Percentiles rank a stretch among this genome's conserved stretches.
These are phyloP conservation scores for Prunus salicina DNA, from an alignment of 306 rosid species.

Conservation along the genomic window DNA sequence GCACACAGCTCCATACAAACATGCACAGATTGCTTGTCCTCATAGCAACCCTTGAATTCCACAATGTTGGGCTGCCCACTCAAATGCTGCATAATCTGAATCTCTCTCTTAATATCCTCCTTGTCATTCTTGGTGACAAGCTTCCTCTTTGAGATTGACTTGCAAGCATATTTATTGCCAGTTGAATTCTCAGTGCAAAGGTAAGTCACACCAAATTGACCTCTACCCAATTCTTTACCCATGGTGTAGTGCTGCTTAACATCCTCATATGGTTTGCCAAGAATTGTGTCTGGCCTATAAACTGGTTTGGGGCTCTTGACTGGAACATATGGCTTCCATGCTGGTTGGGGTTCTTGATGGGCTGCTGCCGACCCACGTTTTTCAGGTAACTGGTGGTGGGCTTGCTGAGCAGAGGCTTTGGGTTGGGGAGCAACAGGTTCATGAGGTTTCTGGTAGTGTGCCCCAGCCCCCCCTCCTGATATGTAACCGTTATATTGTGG, in stretches of 20 bases:
- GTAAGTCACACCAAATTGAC: slow-evolving; percentile 85
- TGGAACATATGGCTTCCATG: slow-evolving; percentile 33
- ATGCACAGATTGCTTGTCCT: slow-evolving; percentile 73
- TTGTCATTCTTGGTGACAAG: slow-evolving; percentile 59
- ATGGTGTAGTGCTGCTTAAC: slow-evolving; percentile 53
- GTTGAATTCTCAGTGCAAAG: slow-evolving; percentile 71
- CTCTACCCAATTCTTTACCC: slow-evolving; percentile 86
- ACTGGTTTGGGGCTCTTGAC: slow-evolving; percentile 38
- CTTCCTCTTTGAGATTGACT: slow-evolving; percentile 83
- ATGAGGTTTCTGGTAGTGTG: slow-evolving; percentile 31
- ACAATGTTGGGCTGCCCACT: slow-evolving; percentile 90
- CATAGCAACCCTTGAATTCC: slow-evolving; percentile 83
- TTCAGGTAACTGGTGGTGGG: slow-evolving; percentile 36
- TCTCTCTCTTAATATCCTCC: slow-evolving; percentile 80
- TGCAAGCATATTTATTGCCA: slow-evolving; percentile 69
- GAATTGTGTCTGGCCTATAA: slow-evolving; percentile 42
- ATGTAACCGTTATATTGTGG: slow-evolving; percentile 34
- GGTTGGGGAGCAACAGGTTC: slow-evolving; percentile 46
- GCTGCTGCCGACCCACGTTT: slow-evolving; percentile 29
- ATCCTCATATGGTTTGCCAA: slow-evolving; percentile 73
- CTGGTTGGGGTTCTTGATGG: slow-evolving; percentile 23
- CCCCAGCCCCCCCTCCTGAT: slow-evolving; percentile 34
- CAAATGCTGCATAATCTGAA: slow-evolving; percentile 92
- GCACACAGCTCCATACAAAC: slow-evolving; percentile 90
- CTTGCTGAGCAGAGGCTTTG: slow-evolving; percentile 21